Percentiles rank a stretch among this genome's conserved stretches.
Conservation (phyloP, 2,329 filamentous ascomycete genomes). For the Pseudocercospora cruenta region DNA sequence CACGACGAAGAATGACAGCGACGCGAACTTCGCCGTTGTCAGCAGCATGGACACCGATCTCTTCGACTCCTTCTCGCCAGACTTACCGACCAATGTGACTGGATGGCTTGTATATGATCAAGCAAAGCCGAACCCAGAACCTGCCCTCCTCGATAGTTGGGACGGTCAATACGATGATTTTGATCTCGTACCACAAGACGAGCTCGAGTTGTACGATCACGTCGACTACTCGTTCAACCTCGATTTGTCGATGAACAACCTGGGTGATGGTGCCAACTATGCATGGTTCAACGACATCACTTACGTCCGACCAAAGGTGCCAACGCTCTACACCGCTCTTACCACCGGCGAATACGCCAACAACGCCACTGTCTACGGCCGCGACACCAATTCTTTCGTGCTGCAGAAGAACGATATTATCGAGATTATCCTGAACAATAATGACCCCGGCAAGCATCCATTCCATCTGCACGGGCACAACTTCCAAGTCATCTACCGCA, state of each 20-base stretch:
- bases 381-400: slow-evolving; percentile 62
- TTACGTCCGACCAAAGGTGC: slow-evolving; percentile 75
- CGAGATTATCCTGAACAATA: slow-evolving; percentile 77
- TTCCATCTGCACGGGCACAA: slow-evolving; percentile 77
- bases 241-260: slow-evolving; percentile 63
- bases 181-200: slow-evolving; percentile 69
- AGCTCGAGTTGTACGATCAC: slow-evolving; percentile 60
- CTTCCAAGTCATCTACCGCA: slow-evolving; percentile 63
- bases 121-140: slow-evolving; percentile 48
- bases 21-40: slow-evolving; percentile 64
- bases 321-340: slow-evolving; percentile 76
- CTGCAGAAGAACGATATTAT: slow-evolving; percentile 69
- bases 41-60: slow-evolving; percentile 54
- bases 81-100: slow-evolving; percentile 67
- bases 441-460: slow-evolving; percentile 71
- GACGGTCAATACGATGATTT: slow-evolving; percentile 72
- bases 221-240: slow-evolving; percentile 68
- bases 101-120: slow-evolving; percentile 61
- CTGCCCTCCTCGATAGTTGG: slow-evolving; percentile 64
- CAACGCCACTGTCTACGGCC: slow-evolving; percentile 52
- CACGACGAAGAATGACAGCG: slow-evolving; percentile 59
- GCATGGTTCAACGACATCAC: slow-evolving; percentile 72
- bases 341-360: slow-evolving; percentile 58
- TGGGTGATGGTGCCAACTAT: slow-evolving; percentile 69
- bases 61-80: slow-evolving; percentile 69